These are phyloP conservation scores for Corynespora cassiicola DNA, from an alignment of 2,329 filamentous ascomycete species.

Conservation along the genomic window DNA sequence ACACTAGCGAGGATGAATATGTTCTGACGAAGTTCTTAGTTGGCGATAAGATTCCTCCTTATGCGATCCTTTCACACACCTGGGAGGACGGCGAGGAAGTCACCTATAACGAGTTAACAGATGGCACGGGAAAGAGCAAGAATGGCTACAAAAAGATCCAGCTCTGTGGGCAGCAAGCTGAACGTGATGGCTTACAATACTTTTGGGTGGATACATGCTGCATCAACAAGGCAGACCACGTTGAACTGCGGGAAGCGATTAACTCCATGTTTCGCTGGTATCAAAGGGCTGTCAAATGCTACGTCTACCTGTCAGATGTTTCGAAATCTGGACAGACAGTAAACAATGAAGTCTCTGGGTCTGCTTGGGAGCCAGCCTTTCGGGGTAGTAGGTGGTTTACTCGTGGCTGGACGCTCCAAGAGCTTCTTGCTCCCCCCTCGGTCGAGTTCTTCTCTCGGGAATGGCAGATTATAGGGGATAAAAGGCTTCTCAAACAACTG, in stretches of 20 bases:
- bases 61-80: conserved; percentile 7
- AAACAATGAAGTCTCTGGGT: too few relatives aligned
- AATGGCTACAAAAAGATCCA: conserved; percentile 4
- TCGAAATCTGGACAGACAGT: neutral
- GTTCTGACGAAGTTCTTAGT: too few relatives aligned
- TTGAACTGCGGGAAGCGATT: neutral
- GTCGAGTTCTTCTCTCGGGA: conserved; percentile 12
- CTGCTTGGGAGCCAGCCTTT: conserved; percentile 2
- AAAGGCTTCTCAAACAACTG: neutral
- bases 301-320: conserved; percentile 2
- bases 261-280: conserved; percentile 2
- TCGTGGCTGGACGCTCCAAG: conserved; percentile 12
- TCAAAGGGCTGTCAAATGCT: neutral
- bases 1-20: too few relatives aligned
- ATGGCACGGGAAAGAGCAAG: conserved; percentile 2
- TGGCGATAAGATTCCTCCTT: conserved; percentile 5
- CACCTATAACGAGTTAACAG: conserved; percentile 1
- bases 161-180: conserved; percentile 2
- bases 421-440: conserved; percentile 1
- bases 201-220: conserved; percentile 3
- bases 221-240: neutral
- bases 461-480: conserved; percentile 6
- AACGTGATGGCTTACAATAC: conserved; percentile 1
- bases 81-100: conserved; percentile 6
- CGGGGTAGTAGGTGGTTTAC: conserved; percentile 4